phyloP scores from a whole-genome alignment of 257 asterid genomes.

The Solanum lycopersicoides region DNA sequence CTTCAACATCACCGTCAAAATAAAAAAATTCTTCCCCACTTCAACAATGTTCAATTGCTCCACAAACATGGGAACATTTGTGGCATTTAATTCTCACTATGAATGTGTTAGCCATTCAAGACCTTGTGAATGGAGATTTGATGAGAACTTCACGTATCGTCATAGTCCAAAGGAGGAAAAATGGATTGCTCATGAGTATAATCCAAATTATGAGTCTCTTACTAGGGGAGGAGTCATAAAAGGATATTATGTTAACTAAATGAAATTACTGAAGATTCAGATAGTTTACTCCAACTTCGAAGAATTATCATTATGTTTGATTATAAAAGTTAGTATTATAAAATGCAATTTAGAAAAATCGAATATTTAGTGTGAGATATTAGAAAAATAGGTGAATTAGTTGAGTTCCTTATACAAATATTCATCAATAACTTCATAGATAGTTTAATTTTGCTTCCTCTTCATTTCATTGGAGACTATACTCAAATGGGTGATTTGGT shows the following conservation, averaged over 20 bases:
- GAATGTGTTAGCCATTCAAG: slow-evolving; percentile 3
- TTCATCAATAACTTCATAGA: background rate
- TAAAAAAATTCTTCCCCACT: slow-evolving; percentile 16
- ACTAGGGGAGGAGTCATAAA: background rate
- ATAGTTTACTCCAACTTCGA: background rate
- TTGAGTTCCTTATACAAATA: background rate
- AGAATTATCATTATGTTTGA: background rate
- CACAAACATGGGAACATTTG: slow-evolving; percentile 69
- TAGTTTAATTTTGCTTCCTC: background rate
- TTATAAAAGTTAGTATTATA: background rate
- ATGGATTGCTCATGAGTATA: background rate
- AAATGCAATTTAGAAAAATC: background rate
- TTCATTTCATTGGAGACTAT: background rate
- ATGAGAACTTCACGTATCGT: background rate
- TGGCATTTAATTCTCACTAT: slow-evolving; percentile 35
- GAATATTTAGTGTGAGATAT: background rate
- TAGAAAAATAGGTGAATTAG: background rate
- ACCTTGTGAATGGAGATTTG: background rate
- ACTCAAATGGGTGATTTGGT: background rate
- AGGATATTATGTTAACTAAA: background rate
- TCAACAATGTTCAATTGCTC: slow-evolving; percentile 59
- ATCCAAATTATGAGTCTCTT: background rate
- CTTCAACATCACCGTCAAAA: slow-evolving; percentile 20
- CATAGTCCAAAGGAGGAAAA: background rate
- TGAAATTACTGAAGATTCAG: background rate